Conservation (phyloP, 768 basidiomycete genomes). For the Neoboletus brunneissimus region DNA sequence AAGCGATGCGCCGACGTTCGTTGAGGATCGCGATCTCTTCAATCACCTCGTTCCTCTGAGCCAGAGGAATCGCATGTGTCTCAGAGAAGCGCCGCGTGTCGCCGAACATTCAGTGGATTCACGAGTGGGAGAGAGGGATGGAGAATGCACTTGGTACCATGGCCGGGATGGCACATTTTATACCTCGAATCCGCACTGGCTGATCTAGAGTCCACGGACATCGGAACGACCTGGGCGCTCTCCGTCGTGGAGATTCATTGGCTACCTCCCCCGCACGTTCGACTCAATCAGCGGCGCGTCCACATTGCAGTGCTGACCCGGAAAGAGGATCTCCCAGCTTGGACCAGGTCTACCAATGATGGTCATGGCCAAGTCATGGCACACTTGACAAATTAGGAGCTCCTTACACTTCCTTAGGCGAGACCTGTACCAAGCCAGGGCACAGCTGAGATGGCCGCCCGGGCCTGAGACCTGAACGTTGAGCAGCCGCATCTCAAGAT, state of each 20-base stretch:
- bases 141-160: not conserved
- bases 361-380: not conserved
- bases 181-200: not conserved
- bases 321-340: not conserved
- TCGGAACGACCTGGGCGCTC: not conserved
- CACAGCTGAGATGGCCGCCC: not conserved
- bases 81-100: not conserved
- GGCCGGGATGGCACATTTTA: not conserved
- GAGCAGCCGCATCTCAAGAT: not conserved
- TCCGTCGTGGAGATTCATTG: not conserved
- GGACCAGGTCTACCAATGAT: not conserved
- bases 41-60: not conserved
- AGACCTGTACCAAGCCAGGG: not conserved
- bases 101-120: not conserved
- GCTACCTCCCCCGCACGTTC: not conserved
- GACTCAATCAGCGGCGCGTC: not conserved
- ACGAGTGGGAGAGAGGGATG: not conserved
- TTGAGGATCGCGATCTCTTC: not conserved
- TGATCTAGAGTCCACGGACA: no score
- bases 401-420: not conserved
- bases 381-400: not conserved
- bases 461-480: no score
- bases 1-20: slow-evolving; percentile 1
- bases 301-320: not conserved
- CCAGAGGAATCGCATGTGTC: not conserved